These are phyloP conservation scores for Vitis hybrid DNA, from an alignment of 177 flowering plant species.

Conservation along the genomic window DNA sequence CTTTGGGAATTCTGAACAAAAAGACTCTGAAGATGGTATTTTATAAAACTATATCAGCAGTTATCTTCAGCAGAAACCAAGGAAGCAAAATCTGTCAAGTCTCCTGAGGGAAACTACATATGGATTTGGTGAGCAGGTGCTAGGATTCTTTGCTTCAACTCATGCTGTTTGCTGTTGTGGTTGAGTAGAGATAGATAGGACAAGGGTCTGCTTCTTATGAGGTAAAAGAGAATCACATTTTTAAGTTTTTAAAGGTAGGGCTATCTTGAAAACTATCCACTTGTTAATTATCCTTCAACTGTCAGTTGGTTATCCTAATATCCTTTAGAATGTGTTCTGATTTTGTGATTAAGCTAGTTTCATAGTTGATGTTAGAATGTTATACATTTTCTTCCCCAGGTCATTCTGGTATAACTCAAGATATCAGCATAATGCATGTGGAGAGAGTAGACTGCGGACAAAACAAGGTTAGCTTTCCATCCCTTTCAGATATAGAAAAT, in stretches of 20 bases:
- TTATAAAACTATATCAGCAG: background rate
- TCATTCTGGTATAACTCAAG: constrained; percentile 14
- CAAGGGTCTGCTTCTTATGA: background rate
- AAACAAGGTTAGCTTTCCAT: constrained; percentile 14
- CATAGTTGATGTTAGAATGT: constrained; percentile 7
- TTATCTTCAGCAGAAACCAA: too few relatives aligned
- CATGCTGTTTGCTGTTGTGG: constrained; percentile 2
- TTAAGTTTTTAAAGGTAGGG: too few relatives aligned
- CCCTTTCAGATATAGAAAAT: constrained; percentile 15
- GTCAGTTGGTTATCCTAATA: background rate
- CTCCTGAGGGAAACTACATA: constrained; percentile 10
- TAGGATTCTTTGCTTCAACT: constrained; percentile 4
- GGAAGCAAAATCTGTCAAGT: background rate
- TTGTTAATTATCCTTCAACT: too few relatives aligned
- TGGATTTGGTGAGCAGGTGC: constrained; percentile 14
- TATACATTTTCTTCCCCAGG: constrained; percentile 12
- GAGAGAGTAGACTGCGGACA: constrained; percentile 5
- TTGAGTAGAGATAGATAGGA: constrained; percentile 4
- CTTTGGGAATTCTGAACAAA: constrained; percentile 9
- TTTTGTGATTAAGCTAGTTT: constrained; percentile 7
- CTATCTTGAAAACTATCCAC: too few relatives aligned
- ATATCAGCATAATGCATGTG: constrained; percentile 16
- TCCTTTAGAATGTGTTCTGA: background rate
- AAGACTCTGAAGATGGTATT: constrained; percentile 16
- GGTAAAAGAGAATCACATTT: too few relatives aligned